Evolutionary conservation across 176 grass and related monocot species (phyloP).

Genomic region (Poa pratensis): DNA sequence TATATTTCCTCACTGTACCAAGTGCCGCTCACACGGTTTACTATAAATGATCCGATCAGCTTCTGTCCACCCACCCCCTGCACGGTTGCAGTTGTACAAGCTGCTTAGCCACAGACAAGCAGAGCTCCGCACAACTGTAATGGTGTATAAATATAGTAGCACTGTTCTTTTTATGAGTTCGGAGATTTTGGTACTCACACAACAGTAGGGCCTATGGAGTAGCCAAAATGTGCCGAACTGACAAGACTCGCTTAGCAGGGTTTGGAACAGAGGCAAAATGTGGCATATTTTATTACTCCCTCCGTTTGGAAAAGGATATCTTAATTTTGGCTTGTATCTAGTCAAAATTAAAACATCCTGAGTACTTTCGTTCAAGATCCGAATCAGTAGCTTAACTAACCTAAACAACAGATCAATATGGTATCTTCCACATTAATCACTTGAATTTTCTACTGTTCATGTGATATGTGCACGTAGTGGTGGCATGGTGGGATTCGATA

Average conservation of each 20-base stretch:
- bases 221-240: conserved; percentile 16
- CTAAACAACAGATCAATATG: neutral
- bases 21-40: neutral
- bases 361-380: no score
- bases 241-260: neutral
- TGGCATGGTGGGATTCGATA: conserved; percentile 21
- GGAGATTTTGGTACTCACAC: neutral
- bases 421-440: neutral
- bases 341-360: no score
- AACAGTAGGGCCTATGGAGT: neutral
- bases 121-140: neutral
- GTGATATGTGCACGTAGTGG: conserved; percentile 16
- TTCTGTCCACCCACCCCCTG: neutral
- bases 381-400: neutral
- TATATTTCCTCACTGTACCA: conserved; percentile 1
- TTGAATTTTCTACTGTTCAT: neutral
- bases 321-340: no score
- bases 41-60: conserved; percentile 17
- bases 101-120: conserved; percentile 34
- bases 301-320: no score
- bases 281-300: no score
- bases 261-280: neutral
- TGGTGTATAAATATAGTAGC: neutral
- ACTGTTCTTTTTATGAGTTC: conserved; percentile 14
- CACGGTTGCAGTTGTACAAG: conserved; percentile 22